These are phyloP conservation scores for Diospyros lotus DNA, from an alignment of 148 eudicot genomes.

Conservation along the genomic window DNA sequence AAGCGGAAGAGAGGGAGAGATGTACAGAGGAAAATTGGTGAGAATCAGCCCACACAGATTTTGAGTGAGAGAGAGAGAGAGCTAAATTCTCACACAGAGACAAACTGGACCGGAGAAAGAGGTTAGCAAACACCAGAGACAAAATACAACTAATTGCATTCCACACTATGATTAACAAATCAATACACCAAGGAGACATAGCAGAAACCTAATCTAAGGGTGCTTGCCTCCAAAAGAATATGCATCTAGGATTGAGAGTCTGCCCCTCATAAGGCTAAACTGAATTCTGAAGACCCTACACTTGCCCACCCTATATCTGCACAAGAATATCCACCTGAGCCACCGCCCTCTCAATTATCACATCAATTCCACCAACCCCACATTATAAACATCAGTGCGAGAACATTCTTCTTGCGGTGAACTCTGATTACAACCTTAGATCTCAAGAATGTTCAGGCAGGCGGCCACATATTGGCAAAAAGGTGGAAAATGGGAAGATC, in stretches of 20 bases:
- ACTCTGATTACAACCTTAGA: neutral
- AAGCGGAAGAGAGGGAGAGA: conserved; percentile 8
- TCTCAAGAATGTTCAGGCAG: neutral
- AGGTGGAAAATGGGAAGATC: conserved; percentile 9
- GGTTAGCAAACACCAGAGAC: neutral
- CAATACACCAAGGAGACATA: conserved; percentile 29
- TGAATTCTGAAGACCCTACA: conserved; percentile 18
- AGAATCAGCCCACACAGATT: neutral
- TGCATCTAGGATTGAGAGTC: conserved; percentile 23
- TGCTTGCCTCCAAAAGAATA: conserved; percentile 44
- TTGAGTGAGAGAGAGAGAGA: conserved; percentile 9
- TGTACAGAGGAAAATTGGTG: conserved; percentile 24
- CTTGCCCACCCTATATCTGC: conserved; percentile 10
- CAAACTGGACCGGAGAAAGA: conserved; percentile 2
- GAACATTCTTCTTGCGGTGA: neutral
- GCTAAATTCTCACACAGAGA: neutral
- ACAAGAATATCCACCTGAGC: conserved; percentile 10
- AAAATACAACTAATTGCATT: conserved; percentile 28
- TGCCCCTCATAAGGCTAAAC: conserved; percentile 14
- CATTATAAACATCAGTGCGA: neutral
- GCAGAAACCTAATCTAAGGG: conserved; percentile 20
- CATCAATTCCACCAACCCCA: conserved; percentile 11
- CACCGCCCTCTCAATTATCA: neutral
- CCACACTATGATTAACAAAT: conserved; percentile 28
- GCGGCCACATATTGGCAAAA: neutral